Percentiles rank a stretch among this genome's conserved stretches.
phyloP scores from a whole-genome alignment of 306 rosid genomes.

The Castanospermum australe region DNA sequence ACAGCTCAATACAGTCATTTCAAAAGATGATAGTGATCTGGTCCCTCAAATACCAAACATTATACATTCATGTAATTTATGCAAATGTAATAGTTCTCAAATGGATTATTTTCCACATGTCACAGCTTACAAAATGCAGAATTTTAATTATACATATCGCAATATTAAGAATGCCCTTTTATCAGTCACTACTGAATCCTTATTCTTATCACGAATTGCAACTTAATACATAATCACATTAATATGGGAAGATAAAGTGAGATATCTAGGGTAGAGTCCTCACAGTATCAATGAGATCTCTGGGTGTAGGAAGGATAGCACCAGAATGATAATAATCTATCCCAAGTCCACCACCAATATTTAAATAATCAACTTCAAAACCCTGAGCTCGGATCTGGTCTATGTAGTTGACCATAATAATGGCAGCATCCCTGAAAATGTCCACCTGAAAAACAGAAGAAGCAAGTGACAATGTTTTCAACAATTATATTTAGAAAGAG shows the following conservation, averaged over 20 bases:
- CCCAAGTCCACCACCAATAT: slow-evolving; percentile 97
- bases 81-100: not conserved
- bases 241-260: not conserved
- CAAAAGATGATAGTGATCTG: not conserved
- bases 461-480: not conserved
- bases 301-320: slow-evolving; percentile 81
- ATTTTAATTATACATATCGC: not conserved
- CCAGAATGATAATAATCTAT: slow-evolving; percentile 89
- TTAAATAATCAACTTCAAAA: slow-evolving; percentile 80
- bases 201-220: not conserved
- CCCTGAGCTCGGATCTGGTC: slow-evolving; percentile 89
- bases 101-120: not conserved
- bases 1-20: not conserved
- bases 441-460: slow-evolving; percentile 58
- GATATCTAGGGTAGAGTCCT: slow-evolving; percentile 26
- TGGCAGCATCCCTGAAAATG: slow-evolving; percentile 91
- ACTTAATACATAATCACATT: not conserved
- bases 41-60: not conserved
- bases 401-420: slow-evolving; percentile 85
- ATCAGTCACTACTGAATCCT: not conserved
- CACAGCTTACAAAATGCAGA: not conserved
- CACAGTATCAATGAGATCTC: slow-evolving; percentile 92
- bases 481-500: not conserved
- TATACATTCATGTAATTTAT: not conserved
- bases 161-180: not conserved